Conservation (phyloP, 352 stramenopile species). For the Pythium aristosporum region DNA sequence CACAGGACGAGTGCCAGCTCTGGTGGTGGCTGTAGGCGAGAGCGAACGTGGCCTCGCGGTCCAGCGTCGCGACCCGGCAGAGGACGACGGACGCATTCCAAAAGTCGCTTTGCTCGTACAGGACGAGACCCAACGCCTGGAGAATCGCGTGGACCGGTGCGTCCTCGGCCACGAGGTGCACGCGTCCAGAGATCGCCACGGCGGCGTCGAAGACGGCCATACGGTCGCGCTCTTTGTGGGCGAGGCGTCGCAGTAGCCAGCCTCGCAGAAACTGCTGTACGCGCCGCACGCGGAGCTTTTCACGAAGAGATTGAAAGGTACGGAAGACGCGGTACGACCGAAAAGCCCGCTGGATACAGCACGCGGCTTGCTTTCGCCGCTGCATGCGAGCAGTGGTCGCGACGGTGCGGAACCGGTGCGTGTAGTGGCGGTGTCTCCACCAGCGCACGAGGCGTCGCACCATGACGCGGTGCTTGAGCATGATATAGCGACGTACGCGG, state of each 20-base stretch:
- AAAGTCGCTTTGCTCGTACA: slow-evolving; percentile 49
- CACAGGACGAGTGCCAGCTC: slow-evolving; percentile 61
- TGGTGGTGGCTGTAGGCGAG: slow-evolving; percentile 71
- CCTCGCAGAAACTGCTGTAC: slow-evolving; percentile 35
- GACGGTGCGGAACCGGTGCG: slow-evolving; percentile 31
- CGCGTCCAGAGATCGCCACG: slow-evolving; percentile 4
- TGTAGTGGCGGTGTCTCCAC: slow-evolving; percentile 35
- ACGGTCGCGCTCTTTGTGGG: slow-evolving; percentile 42
- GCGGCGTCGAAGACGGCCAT: slow-evolving; percentile 30
- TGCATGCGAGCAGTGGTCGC: slow-evolving; percentile 10
- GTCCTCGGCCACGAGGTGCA: slow-evolving; percentile 8
- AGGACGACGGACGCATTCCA: slow-evolving; percentile 58
- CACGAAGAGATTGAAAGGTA: slow-evolving; percentile 30
- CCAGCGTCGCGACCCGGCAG: not conserved
- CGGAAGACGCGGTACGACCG: slow-evolving; percentile 29
- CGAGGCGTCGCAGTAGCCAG: slow-evolving; percentile 47
- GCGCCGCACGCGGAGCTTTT: slow-evolving; percentile 38
- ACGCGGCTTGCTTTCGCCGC: slow-evolving; percentile 31
- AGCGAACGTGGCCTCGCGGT: slow-evolving; percentile 17
- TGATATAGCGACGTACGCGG: slow-evolving; percentile 42
- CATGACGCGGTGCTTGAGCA: slow-evolving; percentile 53
- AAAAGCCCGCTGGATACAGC: slow-evolving; percentile 49
- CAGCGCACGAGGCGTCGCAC: slow-evolving; percentile 38
- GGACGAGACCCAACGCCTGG: slow-evolving; percentile 34
- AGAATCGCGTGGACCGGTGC: slow-evolving; percentile 38